Conservation (phyloP, 164 flowering plant species). For the Magnolia officinalis region DNA sequence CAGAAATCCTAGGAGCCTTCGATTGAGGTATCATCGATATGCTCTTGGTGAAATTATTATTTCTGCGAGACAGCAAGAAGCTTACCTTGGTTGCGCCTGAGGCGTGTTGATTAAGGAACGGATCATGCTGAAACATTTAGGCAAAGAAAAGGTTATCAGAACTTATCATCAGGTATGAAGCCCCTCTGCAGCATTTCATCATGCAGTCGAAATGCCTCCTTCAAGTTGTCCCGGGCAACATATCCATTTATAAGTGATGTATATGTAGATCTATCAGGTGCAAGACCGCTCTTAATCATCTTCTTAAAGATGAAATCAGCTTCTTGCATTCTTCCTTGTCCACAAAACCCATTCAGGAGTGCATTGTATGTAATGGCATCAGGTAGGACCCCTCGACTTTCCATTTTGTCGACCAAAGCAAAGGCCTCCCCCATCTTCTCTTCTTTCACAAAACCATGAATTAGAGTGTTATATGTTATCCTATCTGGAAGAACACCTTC, state of each 20-base stretch:
- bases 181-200: constrained; percentile 88
- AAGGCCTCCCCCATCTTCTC: constrained; percentile 57
- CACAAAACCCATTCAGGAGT: constrained; percentile 57
- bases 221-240: constrained; percentile 60
- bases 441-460: constrained; percentile 61
- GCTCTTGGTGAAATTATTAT: no score
- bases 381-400: constrained; percentile 50
- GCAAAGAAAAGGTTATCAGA: constrained; percentile 28
- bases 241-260: constrained; percentile 74
- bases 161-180: constrained; percentile 76
- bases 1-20: no score
- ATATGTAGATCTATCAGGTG: constrained; percentile 71
- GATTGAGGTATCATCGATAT: no score
- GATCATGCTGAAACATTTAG: neutral
- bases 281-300: constrained; percentile 59
- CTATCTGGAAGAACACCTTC: constrained; percentile 59
- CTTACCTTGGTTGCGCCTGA: neutral
- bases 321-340: constrained; percentile 72
- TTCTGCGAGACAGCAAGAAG: neutral
- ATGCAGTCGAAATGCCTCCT: constrained; percentile 81
- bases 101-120: neutral
- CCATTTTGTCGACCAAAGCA: constrained; percentile 53
- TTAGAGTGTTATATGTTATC: constrained; percentile 70
- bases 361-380: constrained; percentile 65
- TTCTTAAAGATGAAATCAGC: constrained; percentile 48